Base-by-base conservation (phyloP, 805 yeast species). In the Ogataea pignaliae region DNA sequence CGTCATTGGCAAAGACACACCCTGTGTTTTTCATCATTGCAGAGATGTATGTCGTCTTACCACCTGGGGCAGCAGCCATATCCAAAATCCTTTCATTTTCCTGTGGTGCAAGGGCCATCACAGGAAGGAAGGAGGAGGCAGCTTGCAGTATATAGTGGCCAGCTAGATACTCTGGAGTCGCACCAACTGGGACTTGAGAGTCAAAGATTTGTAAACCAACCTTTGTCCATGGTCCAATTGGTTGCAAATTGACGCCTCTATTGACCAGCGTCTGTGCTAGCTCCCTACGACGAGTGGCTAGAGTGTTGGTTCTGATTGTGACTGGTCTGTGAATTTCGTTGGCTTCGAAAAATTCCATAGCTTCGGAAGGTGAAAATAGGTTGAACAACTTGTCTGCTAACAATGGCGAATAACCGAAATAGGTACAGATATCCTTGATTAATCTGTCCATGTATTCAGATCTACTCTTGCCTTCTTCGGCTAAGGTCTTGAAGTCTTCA, bases 31-130 rank as follows among this genome's bases (percentile, higher is more conserved):
- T 93, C 98, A 93, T 93, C 70, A 91, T 68, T 1, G 99, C 97
- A 32, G 96, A 81, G 42, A 91, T 79, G 64, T 88, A 90, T 2
- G 99, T 91, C 16, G 97, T 88, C 64, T 91, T 91, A 69, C 99
- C 99, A 72, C 99, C 99, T 53, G 99, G 99, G 28, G 99, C 97
- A 48, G 99, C 95, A 39, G 99, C 98, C 99, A 93, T 93, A 70
- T 93, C 99, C 51, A 93, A 73, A 34, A 93, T 76, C 60, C 99
- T 84, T 71, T 93, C 99, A 62, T 86, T 83, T 67, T 89, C 97
- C 64, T 89, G 95, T n/a, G 99, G 99, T 50, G 83, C 91, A 56
- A 93, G 72, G 0, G 99, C 99, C 91, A 93, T 88, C 16, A 90
- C 97, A 9, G 99, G 99, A 61, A 93, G 71, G 68, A 91, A 93